phyloP scores from a whole-genome alignment of 2,329 filamentous ascomycete genomes.

The Aspergillus brunneoviolaceus region DNA sequence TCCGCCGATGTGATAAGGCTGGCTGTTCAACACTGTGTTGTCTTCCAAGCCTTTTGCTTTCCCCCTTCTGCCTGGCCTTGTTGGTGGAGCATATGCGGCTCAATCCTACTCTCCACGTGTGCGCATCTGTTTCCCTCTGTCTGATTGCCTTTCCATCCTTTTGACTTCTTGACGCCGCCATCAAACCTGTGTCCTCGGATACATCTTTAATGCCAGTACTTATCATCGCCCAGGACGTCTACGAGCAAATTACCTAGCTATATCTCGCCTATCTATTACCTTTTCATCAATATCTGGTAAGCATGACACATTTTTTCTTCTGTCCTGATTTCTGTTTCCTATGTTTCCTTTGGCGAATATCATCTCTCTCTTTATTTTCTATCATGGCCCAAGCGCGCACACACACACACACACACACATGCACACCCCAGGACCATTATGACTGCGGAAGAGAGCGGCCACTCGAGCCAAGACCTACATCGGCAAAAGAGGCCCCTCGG shows the following conservation, averaged over 20 bases:
- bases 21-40: constrained; percentile 3
- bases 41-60: constrained; percentile 10
- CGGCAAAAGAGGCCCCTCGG: background rate
- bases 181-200: background rate
- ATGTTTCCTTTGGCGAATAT: background rate
- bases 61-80: background rate
- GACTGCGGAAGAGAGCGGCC: background rate
- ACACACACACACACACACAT: background rate
- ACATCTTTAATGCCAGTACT: background rate
- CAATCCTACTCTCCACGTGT: background rate
- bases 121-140: background rate
- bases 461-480: background rate
- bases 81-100: background rate
- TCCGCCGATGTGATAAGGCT: constrained; percentile 11
- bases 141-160: background rate
- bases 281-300: constrained; percentile 4
- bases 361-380: background rate
- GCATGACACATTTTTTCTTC: background rate
- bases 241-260: background rate
- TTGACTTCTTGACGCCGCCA: background rate
- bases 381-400: background rate
- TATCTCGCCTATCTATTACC: background rate
- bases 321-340: background rate
- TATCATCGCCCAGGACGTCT: background rate
- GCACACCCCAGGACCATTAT: background rate